A percentile compares a stretch with the other conserved stretches of the same genome.
phyloP scores from a whole-genome alignment of 1,284 basidiomycete genomes.

The Puccinia polysora region DNA sequence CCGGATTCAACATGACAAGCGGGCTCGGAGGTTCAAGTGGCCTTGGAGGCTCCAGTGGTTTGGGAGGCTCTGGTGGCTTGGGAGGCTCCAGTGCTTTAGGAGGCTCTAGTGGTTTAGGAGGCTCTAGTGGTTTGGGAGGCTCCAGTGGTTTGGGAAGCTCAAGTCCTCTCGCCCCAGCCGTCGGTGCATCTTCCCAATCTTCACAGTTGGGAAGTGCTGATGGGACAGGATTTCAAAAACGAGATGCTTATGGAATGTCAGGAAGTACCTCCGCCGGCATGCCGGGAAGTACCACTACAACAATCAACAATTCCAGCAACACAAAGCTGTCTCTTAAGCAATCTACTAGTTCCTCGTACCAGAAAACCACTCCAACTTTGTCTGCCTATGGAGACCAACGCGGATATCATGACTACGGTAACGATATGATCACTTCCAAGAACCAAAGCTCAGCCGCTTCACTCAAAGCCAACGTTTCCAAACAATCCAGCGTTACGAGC shows the following conservation, averaged over 20 bases:
- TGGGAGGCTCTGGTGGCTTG: neutral
- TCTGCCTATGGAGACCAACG: neutral
- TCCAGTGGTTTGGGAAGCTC: neutral
- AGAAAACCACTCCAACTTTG: neutral
- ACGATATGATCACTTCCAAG: neutral
- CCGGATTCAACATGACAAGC: too few relatives aligned
- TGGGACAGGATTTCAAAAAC: neutral
- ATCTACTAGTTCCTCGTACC: neutral
- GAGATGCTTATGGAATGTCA: too few relatives aligned
- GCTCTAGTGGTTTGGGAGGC: neutral
- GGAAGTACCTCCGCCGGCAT: too few relatives aligned
- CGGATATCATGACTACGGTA: conserved; percentile 1
- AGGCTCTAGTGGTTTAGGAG: neutral
- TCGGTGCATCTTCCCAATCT: too few relatives aligned
- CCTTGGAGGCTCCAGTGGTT: neutral
- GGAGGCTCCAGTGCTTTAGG: conserved; percentile 3
- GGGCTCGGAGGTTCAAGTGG: neutral
- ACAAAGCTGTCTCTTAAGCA: neutral
- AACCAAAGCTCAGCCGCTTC: conserved; percentile 19
- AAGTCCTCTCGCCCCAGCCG: neutral
- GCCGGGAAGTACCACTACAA: neutral
- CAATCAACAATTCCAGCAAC: conserved; percentile 2
- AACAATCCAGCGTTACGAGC: conserved; percentile 18
- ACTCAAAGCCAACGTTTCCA: neutral
- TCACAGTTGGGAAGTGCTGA: too few relatives aligned